These are phyloP conservation scores for Populus tomentosa DNA, from an alignment of 441 rosid species.

Conservation along the genomic window DNA sequence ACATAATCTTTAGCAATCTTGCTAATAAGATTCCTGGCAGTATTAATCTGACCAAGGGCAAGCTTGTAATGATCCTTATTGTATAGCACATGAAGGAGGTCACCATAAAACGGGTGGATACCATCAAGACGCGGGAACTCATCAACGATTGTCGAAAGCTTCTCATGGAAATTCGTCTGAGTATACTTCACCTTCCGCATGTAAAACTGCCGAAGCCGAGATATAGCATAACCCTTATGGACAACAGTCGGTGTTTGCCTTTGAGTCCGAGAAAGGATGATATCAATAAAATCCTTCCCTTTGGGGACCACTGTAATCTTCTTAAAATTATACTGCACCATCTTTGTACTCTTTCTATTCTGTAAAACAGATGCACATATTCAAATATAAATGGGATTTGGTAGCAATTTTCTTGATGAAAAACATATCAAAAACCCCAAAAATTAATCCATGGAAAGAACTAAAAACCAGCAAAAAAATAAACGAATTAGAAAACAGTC, in stretches of 20 bases:
- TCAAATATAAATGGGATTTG: not conserved
- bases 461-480: not conserved
- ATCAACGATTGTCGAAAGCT: slow-evolving; percentile 62
- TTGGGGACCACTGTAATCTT: slow-evolving; percentile 78
- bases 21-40: slow-evolving; percentile 65
- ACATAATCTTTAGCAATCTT: slow-evolving; percentile 61
- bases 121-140: slow-evolving; percentile 82
- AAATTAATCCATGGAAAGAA: not conserved
- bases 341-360: slow-evolving; percentile 19
- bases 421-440: not conserved
- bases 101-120: slow-evolving; percentile 80
- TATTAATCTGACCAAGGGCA: slow-evolving; percentile 70
- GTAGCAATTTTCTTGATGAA: not conserved
- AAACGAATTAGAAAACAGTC: not conserved
- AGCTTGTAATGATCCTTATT: slow-evolving; percentile 89
- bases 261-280: slow-evolving; percentile 76
- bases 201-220: slow-evolving; percentile 68
- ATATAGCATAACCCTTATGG: slow-evolving; percentile 71
- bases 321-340: slow-evolving; percentile 86
- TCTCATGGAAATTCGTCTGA: slow-evolving; percentile 66
- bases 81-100: slow-evolving; percentile 59
- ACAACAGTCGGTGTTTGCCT: slow-evolving; percentile 84
- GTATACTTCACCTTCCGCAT: slow-evolving; percentile 88
- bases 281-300: slow-evolving; percentile 72
- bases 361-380: slow-evolving; percentile 9